These are phyloP conservation scores for Ambrosia trifida DNA, from an alignment of 129 eudicot genomes.

Conservation along the genomic window DNA sequence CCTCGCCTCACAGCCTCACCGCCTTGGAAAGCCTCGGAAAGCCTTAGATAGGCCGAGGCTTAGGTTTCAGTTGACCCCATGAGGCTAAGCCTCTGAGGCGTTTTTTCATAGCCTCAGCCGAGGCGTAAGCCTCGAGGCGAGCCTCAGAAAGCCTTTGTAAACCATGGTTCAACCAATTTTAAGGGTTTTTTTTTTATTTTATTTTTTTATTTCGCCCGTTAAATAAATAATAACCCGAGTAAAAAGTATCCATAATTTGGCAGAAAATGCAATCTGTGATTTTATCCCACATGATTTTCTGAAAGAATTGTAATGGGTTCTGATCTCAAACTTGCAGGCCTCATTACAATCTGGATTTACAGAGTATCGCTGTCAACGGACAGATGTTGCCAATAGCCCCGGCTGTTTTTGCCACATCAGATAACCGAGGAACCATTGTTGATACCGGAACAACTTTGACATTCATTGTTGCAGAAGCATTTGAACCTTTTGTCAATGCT, in stretches of 20 bases:
- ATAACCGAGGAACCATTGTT: conserved; percentile 79
- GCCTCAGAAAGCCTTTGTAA: too few relatives aligned
- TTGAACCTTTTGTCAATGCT: conserved; percentile 78
- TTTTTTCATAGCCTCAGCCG: too few relatives aligned
- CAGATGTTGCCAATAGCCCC: conserved; percentile 74
- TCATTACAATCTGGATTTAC: conserved; percentile 84
- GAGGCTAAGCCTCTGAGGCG: too few relatives aligned
- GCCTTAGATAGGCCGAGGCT: too few relatives aligned
- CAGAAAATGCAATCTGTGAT: not conserved
- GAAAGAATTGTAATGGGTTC: conserved; percentile 5
- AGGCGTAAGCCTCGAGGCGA: too few relatives aligned
- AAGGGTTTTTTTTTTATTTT: too few relatives aligned
- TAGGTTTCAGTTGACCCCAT: too few relatives aligned
- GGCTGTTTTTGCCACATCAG: conserved; percentile 73
- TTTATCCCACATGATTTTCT: not conserved
- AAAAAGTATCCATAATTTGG: not conserved
- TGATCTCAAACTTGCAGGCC: conserved; percentile 62
- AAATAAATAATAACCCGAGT: not conserved
- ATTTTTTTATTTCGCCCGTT: too few relatives aligned
- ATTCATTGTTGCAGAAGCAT: conserved; percentile 90
- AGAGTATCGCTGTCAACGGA: conserved; percentile 91
- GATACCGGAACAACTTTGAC: conserved; percentile 97
- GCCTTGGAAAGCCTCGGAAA: too few relatives aligned
- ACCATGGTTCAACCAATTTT: too few relatives aligned
- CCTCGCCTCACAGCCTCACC: too few relatives aligned